Base-by-base conservation (phyloP, 148 eudicot species). In the Agrostemma githago region DNA sequence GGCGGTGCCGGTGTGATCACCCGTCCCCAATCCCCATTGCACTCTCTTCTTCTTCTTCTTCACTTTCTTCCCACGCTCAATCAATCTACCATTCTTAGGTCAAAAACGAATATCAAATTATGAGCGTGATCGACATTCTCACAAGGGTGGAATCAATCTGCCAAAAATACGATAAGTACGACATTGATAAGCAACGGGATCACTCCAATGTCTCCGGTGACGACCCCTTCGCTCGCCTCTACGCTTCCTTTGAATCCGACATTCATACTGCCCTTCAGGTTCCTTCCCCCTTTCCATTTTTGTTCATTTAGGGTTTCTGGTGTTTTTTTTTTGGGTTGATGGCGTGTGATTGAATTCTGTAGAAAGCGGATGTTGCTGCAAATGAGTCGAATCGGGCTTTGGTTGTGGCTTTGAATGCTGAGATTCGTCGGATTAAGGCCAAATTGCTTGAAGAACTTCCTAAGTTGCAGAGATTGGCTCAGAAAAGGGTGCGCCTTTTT, bases 391-490 rank as follows among this genome's bases (percentile, higher is more conserved):
- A 71, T 58, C 82, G 97, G 78, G 99, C 99, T 1, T 69, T 88
- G 0, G 88, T 80, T 54, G 97, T 95, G 66, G 97, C 99, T 34
- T 86, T 95, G 80, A 95, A 95, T 72, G 99, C 97, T 10, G 99
- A 95, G 91, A 87, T 95, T 83, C 97, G 97, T 26, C 86, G 99
- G 21, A 85, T 94, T n/a, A 92, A 95, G 78, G 91, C 96, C 15
- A 75, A 85, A 37, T 84, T 95, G 82, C 86, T 92, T 4, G 99
- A 95, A 68, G 94, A 95, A 70, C 85, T 95, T 54, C 97, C 99
- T 2, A 95, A 95, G 68, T 82, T 95, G 92, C 93, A 95, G 91
- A 80, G 89, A 76, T 79, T 95, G 83, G 97, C 97, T 61, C 82
- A 92, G 59, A 90, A 90, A 76, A 90, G 92, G 99, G 98, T 92